Evolutionary conservation across 306 rosid species (phyloP), one percentile per base, ranked within the genome.

Genomic region (Sicyos edulis): DNA sequence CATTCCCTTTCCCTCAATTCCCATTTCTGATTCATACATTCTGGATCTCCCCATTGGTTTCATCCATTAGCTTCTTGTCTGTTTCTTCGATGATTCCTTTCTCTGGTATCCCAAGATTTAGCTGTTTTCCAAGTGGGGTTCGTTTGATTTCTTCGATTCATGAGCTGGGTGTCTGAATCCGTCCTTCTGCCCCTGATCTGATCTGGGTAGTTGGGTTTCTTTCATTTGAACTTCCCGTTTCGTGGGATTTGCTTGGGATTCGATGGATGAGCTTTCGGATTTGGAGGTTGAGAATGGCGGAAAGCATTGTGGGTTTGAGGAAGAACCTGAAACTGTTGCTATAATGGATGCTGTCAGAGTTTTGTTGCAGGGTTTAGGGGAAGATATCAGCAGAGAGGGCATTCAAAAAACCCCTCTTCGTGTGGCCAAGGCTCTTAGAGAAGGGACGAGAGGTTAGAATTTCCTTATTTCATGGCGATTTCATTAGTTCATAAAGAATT

Each of bases 391-490:
- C 75, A 83, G 99, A 72, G 97, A 95, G 76, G 97, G 99, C 69
- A 64, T 95, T 52, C 80, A 74, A 75, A 95, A 89, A 81, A 95
- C 96, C 22, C 99, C 99, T 55, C 81, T 85, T 71, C 96, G 96
- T 44, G 97, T 95, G 73, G 97, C 99, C 17, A 91, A 95, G 80
- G 95, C 99, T 54, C 92, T 95, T 55, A 80, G 88, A 62, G 91
- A 95, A 79, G 99, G 99, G 81, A 95, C 99, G 21, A 87, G 73
- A 83, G 99, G 99, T 93, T 8, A 63, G 51, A 34, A 42, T 62
- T 62, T 22, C 72, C 13, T 75, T 45, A 58, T 4, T 20, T 8
- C 34, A 45, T n/a, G n/a, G n/a, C n/a, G n/a, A n/a, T n/a, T n/a
- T n/a, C n/a, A n/a, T n/a, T n/a, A 21, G n/a, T 66, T 45, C 10